Conservation (phyloP, 2,329 filamentous ascomycete species). For the Fusarium domesticum region DNA sequence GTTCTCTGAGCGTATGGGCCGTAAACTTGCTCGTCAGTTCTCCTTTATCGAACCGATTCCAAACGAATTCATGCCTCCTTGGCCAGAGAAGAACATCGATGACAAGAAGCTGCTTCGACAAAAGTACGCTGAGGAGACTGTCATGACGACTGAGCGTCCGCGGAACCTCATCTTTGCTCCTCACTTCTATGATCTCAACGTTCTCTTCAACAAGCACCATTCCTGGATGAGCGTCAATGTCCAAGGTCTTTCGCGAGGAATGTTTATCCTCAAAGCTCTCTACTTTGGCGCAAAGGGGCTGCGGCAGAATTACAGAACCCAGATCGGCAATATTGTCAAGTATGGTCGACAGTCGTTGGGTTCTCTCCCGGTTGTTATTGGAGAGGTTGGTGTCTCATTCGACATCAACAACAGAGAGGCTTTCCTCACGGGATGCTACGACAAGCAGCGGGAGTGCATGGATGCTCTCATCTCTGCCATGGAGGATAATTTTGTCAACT, state of each 20-base stretch:
- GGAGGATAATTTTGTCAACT: conserved; percentile 38
- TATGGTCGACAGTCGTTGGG: conserved; percentile 35
- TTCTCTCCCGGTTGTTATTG: conserved; percentile 36
- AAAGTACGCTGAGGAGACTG: conserved; percentile 28
- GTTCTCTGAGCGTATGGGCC: conserved; percentile 35
- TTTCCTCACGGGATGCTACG: conserved; percentile 38
- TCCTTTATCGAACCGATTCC: conserved; percentile 42
- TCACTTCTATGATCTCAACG: conserved; percentile 44
- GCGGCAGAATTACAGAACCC: conserved; percentile 38
- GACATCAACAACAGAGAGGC: conserved; percentile 39
- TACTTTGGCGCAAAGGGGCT: conserved; percentile 39
- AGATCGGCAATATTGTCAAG: conserved; percentile 36
- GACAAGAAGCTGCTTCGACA: conserved; percentile 12
- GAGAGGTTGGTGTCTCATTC: conserved; percentile 41
- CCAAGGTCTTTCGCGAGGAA: conserved; percentile 39
- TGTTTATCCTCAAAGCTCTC: conserved; percentile 40
- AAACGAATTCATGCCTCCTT: conserved; percentile 41
- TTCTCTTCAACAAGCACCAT: conserved; percentile 38
- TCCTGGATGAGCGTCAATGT: conserved; percentile 40
- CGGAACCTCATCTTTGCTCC: conserved; percentile 40
- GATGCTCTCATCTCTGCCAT: conserved; percentile 39
- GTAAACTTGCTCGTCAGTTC: conserved; percentile 29
- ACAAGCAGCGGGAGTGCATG: conserved; percentile 40
- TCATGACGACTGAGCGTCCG: conserved; percentile 29
- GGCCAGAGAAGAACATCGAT: conserved; percentile 24